Evolutionary conservation across 1,284 basidiomycete species (phyloP).

Genomic region (Coriolopsis trogii): DNA sequence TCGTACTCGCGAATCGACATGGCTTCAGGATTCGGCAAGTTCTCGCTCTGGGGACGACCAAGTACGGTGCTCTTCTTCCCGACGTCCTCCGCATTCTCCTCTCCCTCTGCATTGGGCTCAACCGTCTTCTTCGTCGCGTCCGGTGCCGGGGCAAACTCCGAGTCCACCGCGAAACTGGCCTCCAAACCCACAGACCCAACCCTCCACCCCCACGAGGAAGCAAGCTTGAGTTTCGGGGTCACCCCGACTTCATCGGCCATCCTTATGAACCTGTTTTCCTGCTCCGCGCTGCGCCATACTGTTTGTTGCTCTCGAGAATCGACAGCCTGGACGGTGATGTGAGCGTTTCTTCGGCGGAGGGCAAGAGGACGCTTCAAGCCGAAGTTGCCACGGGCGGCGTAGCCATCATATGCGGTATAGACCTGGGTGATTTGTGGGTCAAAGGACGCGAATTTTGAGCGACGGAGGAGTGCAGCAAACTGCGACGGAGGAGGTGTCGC

Average conservation of each 20-base stretch:
- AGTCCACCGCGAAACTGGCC: conserved; percentile 48
- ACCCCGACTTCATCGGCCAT: conserved; percentile 67
- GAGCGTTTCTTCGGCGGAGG: conserved; percentile 56
- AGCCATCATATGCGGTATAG: conserved; percentile 67
- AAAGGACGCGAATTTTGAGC: conserved; percentile 76
- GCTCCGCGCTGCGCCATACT: conserved; percentile 70
- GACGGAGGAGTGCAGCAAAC: conserved; percentile 71
- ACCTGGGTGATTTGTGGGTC: conserved; percentile 75
- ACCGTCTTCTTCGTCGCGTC: conserved; percentile 10
- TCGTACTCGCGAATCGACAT: no score
- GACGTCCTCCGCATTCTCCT: conserved; percentile 25
- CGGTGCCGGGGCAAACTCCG: conserved; percentile 43
- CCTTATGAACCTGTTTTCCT: conserved; percentile 62
- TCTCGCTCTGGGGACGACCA: no score
- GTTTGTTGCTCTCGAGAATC: conserved; percentile 75
- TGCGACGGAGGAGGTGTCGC: conserved; percentile 52
- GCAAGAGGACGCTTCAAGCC: conserved; percentile 78
- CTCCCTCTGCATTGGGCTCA: conserved; percentile 8
- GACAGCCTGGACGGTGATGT: conserved; percentile 59
- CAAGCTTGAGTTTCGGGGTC: conserved; percentile 34
- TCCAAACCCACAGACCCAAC: conserved; percentile 39
- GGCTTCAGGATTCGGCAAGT: conserved; percentile 35
- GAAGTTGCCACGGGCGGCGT: conserved; percentile 75
- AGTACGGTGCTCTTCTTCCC: conserved; percentile 38
- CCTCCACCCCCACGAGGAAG: background rate